These are phyloP conservation scores for Verticillium zaregamsianum DNA, from an alignment of 2,329 filamentous ascomycete species.

Conservation along the genomic window DNA sequence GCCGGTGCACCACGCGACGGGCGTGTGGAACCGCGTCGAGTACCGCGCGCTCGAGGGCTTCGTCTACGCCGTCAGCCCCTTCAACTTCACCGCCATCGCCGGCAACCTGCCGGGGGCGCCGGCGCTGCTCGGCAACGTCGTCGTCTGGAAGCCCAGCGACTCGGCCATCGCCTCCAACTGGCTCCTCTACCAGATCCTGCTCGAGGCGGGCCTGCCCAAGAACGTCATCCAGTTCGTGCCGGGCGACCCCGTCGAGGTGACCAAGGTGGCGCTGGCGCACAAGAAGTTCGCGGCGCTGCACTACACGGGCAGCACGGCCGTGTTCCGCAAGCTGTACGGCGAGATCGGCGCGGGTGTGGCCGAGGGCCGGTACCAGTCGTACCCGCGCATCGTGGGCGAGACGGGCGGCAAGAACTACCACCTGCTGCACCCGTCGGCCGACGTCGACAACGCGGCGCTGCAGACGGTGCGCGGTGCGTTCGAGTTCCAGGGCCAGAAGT, in stretches of 20 bases:
- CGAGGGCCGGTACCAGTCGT: conserved; percentile 76
- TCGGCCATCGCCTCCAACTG: conserved; percentile 86
- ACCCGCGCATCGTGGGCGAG: conserved; percentile 86
- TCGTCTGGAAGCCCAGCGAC: conserved; percentile 95
- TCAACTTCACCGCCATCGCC: conserved; percentile 96
- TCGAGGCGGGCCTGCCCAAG: conserved; percentile 84
- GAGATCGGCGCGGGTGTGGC: conserved; percentile 79
- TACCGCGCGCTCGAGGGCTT: conserved; percentile 90
- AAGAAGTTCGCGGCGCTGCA: conserved; percentile 84
- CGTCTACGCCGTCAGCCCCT: conserved; percentile 89
- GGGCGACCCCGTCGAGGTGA: conserved; percentile 81
- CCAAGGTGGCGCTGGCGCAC: conserved; percentile 70
- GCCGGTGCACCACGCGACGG: conserved; percentile 75
- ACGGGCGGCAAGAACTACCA: conserved; percentile 95
- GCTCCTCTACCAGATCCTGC: conserved; percentile 83
- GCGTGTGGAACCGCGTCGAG: conserved; percentile 89
- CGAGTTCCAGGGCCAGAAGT: conserved; percentile 90
- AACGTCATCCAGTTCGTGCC: conserved; percentile 93
- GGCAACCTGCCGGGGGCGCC: conserved; percentile 82
- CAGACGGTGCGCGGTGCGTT: conserved; percentile 85
- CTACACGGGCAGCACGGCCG: conserved; percentile 88
- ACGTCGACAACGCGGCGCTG: conserved; percentile 72
- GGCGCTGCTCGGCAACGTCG: conserved; percentile 88
- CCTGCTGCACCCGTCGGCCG: conserved; percentile 71
- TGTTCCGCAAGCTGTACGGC: conserved; percentile 86